Base-by-base conservation (phyloP, 805 yeast genomes). In the Huiozyma naganishii region DNA sequence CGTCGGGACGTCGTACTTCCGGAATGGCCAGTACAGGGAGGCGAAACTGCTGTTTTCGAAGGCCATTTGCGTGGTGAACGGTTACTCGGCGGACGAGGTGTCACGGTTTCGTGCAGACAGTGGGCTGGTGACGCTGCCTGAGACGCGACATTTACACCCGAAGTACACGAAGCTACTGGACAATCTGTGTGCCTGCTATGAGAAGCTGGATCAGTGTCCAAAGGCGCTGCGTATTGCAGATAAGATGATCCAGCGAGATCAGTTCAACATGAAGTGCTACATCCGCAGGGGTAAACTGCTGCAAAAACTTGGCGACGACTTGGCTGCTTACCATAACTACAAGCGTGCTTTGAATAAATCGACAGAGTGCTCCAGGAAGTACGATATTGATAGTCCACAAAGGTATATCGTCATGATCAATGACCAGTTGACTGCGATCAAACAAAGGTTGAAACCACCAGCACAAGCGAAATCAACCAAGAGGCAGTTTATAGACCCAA, bases 31-130 rank as follows among this genome's bases (percentile, higher is more conserved):
- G 12, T 61, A 49, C 38, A 23, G 12, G 9, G 51, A 53, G 29
- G 64, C 65, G 1, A 54, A 48, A 29, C 52, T 52, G 7, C 30
- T 61, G n/a, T 60, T 59, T 39, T 45, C 52, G 11, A 58, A 54
- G 44, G 56, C 63, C 7, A 39, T 61, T 9, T 45, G 47, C 29
- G 37, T 61, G 37, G 52, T 56, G 1, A 51, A 51, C 33, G 51
- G 59, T 9, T 58, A 55, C 36, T 45, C 53, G 4, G 48, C 54
- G 32, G 46, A 45, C 1, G 48, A 50, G 27, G 33, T 60, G 1
- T 40, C 42, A 12, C 27, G 54, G 10, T 46, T 61, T 7, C 40
- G 36, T 17, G 32, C 38, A 32, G 41, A 36, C 32, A 52, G 53
- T 5, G 8, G 30, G 1, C 23, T 32, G 7, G n/a, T 29, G 7